Evolutionary conservation across 2,329 filamentous ascomycete genomes (phyloP).

Genomic region (Colletotrichum sp.): DNA sequence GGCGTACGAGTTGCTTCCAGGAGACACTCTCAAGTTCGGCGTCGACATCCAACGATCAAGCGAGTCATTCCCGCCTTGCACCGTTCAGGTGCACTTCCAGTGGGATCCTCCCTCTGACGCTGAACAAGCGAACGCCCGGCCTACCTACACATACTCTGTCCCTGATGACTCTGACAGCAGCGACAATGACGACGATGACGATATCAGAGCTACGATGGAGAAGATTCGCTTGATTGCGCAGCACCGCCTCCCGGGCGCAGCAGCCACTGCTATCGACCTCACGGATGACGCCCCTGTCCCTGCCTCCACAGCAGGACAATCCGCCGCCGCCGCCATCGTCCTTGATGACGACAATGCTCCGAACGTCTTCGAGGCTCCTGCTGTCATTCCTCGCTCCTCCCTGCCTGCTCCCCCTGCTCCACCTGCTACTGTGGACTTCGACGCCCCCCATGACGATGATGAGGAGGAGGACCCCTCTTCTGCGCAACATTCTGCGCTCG

Average conservation of each 20-base stretch:
- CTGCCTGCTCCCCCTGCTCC: not conserved
- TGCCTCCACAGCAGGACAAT: not conserved
- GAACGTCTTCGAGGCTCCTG: not conserved
- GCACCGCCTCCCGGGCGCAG: not conserved
- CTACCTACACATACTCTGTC: conserved; percentile 43
- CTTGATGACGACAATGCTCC: not conserved
- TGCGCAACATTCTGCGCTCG: not conserved
- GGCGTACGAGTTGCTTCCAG: conserved; percentile 24
- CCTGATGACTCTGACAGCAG: conserved; percentile 45
- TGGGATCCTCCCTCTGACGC: conserved; percentile 23
- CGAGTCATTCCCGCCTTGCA: conserved; percentile 41
- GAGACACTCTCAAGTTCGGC: conserved; percentile 41
- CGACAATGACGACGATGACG: conserved; percentile 28
- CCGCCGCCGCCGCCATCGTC: not conserved
- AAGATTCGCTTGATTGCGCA: not conserved
- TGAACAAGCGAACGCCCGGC: not conserved
- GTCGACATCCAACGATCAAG: conserved; percentile 36
- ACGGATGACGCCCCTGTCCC: not conserved
- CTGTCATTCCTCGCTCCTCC: not conserved
- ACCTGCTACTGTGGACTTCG: not conserved
- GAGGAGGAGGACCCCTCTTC: not conserved
- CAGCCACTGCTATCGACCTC: conserved; percentile 2
- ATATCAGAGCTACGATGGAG: conserved; percentile 6
- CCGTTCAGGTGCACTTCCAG: conserved; percentile 36
- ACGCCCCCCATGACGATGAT: conserved; percentile 6